Evolutionary conservation across 177 flowering plant genomes (phyloP).

Genomic region (Vitis hybrid): DNA sequence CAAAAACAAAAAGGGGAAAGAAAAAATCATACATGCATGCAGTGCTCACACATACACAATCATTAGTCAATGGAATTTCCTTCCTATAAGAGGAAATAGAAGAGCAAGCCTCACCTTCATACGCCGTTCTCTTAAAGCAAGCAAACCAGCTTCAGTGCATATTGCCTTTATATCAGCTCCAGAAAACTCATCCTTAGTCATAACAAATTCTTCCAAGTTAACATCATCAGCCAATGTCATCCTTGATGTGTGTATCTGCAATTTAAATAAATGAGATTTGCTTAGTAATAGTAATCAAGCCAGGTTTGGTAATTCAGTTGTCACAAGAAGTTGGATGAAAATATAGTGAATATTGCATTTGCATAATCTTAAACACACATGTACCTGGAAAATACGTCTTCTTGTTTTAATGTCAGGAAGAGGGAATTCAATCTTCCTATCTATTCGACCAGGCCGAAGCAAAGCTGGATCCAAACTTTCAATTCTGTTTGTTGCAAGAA

Average conservation of each 20-base stretch:
- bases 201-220: slow-evolving; percentile 66
- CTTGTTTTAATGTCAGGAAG: slow-evolving; percentile 52
- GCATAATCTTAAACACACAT: not conserved
- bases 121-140: slow-evolving; percentile 83
- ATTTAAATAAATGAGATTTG: not conserved
- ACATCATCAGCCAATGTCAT: slow-evolving; percentile 74
- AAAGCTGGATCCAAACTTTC: slow-evolving; percentile 56
- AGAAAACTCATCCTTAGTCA: slow-evolving; percentile 84
- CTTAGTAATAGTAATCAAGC: not conserved
- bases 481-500: slow-evolving; percentile 53
- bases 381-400: slow-evolving; percentile 52
- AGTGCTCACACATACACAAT: too few relatives aligned
- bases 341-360: not conserved
- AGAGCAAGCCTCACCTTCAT: slow-evolving; percentile 62
- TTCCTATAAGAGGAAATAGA: not conserved
- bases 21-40: too few relatives aligned
- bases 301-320: not conserved
- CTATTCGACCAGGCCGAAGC: slow-evolving; percentile 55
- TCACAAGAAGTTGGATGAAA: not conserved
- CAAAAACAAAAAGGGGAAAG: too few relatives aligned
- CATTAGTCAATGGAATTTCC: not conserved
- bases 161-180: slow-evolving; percentile 94
- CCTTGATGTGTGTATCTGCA: slow-evolving; percentile 64
- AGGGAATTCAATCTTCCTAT: slow-evolving; percentile 50
- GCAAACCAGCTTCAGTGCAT: slow-evolving; percentile 89